These are phyloP conservation scores for Xylariaceae sp. DNA, from an alignment of 2,329 filamentous ascomycete genomes.

Conservation along the genomic window DNA sequence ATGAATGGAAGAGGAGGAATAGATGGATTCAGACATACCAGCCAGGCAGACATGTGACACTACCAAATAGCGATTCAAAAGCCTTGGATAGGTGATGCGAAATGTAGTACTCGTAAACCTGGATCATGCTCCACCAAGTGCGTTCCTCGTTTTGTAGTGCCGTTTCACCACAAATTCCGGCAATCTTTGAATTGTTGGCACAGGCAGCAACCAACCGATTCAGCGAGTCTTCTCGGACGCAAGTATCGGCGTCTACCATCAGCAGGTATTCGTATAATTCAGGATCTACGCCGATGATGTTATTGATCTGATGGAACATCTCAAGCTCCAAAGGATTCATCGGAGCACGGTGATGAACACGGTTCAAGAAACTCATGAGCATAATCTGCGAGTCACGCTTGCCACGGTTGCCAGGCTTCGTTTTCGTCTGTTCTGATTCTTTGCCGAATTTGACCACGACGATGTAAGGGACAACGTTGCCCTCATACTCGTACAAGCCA, in stretches of 20 bases:
- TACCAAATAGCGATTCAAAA: constrained; percentile 96
- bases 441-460: constrained; percentile 97
- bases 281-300: constrained; percentile 96
- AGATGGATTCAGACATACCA: constrained; percentile 64
- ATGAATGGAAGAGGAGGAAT: background rate
- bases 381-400: constrained; percentile 98
- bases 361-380: constrained; percentile 96
- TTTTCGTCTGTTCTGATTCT: constrained; percentile 85
- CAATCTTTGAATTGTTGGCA: constrained; percentile 91
- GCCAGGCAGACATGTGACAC: constrained; percentile 97
- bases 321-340: constrained; percentile 97
- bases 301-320: constrained; percentile 99
- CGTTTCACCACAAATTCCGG: constrained; percentile 95
- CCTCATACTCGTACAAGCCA: constrained; percentile 94
- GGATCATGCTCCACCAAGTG: constrained; percentile 99
- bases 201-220: constrained; percentile 91
- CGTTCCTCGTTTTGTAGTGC: constrained; percentile 92
- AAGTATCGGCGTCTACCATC: constrained; percentile 97
- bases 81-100: constrained; percentile 96
- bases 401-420: constrained; percentile 95
- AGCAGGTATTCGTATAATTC: constrained; percentile 96
- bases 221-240: constrained; percentile 85
- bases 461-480: constrained; percentile 93
- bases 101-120: constrained; percentile 99
- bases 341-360: constrained; percentile 86